phyloP scores from a whole-genome alignment of 306 rosid genomes.

The Medicago truncatula region DNA sequence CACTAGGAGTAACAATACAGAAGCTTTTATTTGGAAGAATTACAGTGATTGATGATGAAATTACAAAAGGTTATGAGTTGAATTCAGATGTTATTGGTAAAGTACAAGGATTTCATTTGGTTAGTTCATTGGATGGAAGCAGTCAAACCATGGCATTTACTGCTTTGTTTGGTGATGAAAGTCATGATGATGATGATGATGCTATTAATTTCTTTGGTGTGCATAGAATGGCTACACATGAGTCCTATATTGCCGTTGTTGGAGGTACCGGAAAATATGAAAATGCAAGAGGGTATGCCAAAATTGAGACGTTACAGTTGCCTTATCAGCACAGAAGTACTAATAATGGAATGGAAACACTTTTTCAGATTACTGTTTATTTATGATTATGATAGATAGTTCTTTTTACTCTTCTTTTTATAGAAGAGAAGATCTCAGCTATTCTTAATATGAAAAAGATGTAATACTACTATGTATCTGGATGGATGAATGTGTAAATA shows the following conservation, averaged over 20 bases:
- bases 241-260: slow-evolving; percentile 49
- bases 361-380: slow-evolving; percentile 45
- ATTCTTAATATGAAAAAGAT: slow-evolving; percentile 1
- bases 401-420: background rate
- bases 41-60: slow-evolving; percentile 53
- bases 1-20: slow-evolving; percentile 32
- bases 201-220: slow-evolving; percentile 52
- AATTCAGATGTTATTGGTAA: slow-evolving; percentile 42
- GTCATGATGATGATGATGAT: slow-evolving; percentile 36
- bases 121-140: slow-evolving; percentile 53
- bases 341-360: slow-evolving; percentile 39
- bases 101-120: slow-evolving; percentile 56
- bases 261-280: slow-evolving; percentile 53
- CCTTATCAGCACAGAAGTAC: slow-evolving; percentile 21
- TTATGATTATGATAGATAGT: slow-evolving; percentile 26
- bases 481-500: background rate
- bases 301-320: slow-evolving; percentile 35
- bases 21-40: slow-evolving; percentile 55
- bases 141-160: slow-evolving; percentile 55
- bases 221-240: slow-evolving; percentile 38
- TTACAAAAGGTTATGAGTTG: slow-evolving; percentile 44
- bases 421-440: background rate
- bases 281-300: slow-evolving; percentile 50
- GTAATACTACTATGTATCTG: background rate
- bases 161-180: slow-evolving; percentile 34